Conservation (phyloP, 1,284 basidiomycete species). For the Boletus semigastroideus region DNA sequence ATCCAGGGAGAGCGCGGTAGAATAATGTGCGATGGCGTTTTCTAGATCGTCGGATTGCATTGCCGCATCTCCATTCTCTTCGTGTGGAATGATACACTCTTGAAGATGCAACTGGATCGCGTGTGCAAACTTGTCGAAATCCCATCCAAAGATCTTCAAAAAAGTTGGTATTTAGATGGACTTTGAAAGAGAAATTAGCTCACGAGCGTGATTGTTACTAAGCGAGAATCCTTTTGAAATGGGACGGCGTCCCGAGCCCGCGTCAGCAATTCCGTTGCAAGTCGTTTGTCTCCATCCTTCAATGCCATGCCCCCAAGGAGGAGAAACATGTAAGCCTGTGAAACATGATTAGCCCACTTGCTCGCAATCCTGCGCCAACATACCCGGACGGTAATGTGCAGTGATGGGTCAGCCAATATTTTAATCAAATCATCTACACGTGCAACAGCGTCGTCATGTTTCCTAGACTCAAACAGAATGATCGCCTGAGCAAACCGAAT, state of each 20-base stretch:
- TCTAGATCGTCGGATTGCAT: background rate
- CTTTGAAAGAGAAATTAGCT: background rate
- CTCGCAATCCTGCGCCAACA: background rate
- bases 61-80: background rate
- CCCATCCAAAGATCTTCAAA: conserved; percentile 1
- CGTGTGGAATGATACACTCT: background rate
- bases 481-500: background rate
- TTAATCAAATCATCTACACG: conserved; percentile 1
- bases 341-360: background rate
- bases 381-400: conserved; percentile 3
- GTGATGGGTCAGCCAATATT: background rate
- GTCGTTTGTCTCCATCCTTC: background rate
- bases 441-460: background rate
- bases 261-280: background rate
- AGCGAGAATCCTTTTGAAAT: background rate
- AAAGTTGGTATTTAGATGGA: background rate
- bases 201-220: conserved; percentile 9
- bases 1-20: conserved; percentile 3
- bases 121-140: background rate
- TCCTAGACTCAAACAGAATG: conserved; percentile 7
- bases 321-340: conserved; percentile 2
- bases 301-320: background rate
- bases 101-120: background rate
- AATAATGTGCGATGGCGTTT: background rate
- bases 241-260: background rate